A percentile compares a stretch with the other conserved stretches of the same genome.
These are phyloP conservation scores for Alternaria sp. DNA, from an alignment of 2,329 filamentous ascomycete genomes.

Conservation along the genomic window DNA sequence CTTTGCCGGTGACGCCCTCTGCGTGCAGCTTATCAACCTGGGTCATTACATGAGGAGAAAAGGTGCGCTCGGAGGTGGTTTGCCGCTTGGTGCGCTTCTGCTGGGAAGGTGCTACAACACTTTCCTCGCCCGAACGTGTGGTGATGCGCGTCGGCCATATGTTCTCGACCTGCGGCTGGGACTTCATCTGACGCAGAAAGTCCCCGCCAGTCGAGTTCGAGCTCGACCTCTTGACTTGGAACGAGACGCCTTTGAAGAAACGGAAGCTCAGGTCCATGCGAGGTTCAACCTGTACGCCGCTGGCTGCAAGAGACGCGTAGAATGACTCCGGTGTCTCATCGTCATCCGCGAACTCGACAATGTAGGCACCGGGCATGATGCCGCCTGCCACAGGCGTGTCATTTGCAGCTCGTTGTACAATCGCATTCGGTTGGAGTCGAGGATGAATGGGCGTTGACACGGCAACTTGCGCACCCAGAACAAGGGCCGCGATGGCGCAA, in stretches of 20 bases:
- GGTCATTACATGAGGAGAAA: constrained; percentile 42
- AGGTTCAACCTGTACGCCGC: constrained; percentile 15
- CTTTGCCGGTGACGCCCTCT: constrained; percentile 55
- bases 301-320: constrained; percentile 15
- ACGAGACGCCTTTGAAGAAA: constrained; percentile 25
- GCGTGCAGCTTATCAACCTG: constrained; percentile 49
- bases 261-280: constrained; percentile 24
- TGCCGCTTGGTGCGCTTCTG: constrained; percentile 14
- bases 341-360: constrained; percentile 24
- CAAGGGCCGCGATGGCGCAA: constrained; percentile 5
- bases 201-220: constrained; percentile 3
- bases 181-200: not conserved
- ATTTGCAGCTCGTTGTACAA: not conserved
- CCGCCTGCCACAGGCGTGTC: not conserved
- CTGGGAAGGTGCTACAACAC: not conserved
- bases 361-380: constrained; percentile 14
- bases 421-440: not conserved
- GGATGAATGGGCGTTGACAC: not conserved
- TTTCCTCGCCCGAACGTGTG: not conserved
- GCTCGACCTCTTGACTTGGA: constrained; percentile 13
- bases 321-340: constrained; percentile 16
- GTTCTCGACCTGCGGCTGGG: constrained; percentile 1
- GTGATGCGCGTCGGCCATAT: constrained; percentile 22
- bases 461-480: constrained; percentile 3
- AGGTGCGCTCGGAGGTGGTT: not conserved